These are phyloP conservation scores for Auriscalpium orientale DNA, from an alignment of 768 basidiomycete genomes.

Conservation along the genomic window DNA sequence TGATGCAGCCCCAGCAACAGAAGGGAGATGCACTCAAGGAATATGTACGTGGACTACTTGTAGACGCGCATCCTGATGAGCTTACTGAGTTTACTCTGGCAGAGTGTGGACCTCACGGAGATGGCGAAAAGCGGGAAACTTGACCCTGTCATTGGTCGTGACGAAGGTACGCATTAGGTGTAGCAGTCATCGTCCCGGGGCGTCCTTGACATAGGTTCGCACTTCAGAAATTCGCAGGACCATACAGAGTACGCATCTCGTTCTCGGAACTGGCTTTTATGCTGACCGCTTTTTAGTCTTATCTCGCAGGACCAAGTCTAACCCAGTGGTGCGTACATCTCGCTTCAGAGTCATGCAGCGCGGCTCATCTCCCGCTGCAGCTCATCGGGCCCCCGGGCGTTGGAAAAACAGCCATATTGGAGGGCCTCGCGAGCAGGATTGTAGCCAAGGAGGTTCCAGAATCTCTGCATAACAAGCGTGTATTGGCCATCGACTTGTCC, in stretches of 20 bases:
- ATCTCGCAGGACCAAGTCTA: constrained; percentile 84
- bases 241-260: constrained; percentile 64
- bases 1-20: constrained; percentile 49
- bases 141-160: constrained; percentile 85
- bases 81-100: not conserved
- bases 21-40: constrained; percentile 86
- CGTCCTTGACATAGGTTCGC: not conserved
- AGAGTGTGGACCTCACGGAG: constrained; percentile 83
- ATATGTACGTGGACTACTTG: constrained; percentile 40
- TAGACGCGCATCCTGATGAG: not conserved
- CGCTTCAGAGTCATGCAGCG: not conserved
- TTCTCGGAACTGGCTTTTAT: not conserved
- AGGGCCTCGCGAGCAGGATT: constrained; percentile 83
- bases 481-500: constrained; percentile 78
- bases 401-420: constrained; percentile 88
- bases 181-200: not conserved
- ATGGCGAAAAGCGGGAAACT: constrained; percentile 78
- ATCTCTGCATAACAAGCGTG: constrained; percentile 84
- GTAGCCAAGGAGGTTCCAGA: constrained; percentile 88
- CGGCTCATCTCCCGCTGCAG: constrained; percentile 25
- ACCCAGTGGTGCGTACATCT: constrained; percentile 62
- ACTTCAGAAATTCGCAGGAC: constrained; percentile 74
- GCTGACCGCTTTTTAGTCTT: constrained; percentile 42
- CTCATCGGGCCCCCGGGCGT: constrained; percentile 84
- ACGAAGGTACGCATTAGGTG: constrained; percentile 48